Evolutionary conservation across 768 basidiomycete species (phyloP).

Genomic region (Termitomyces sp.): DNA sequence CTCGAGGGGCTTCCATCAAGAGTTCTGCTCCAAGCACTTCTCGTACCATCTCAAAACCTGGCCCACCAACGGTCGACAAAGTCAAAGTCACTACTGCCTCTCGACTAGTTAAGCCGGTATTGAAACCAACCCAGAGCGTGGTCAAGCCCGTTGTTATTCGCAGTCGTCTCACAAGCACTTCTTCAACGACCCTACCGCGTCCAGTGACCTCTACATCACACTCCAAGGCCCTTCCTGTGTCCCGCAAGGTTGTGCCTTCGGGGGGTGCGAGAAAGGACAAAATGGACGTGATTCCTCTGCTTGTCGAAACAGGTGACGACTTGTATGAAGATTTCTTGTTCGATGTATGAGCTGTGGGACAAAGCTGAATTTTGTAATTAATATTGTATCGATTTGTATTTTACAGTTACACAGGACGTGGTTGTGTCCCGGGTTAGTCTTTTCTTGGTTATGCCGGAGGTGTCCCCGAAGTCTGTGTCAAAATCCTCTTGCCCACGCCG

Average conservation of each 20-base stretch:
- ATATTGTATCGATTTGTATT: neutral
- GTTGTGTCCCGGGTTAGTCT: neutral
- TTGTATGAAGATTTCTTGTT: slow-evolving; percentile 22
- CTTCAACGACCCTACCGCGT: slow-evolving; percentile 1
- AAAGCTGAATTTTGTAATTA: neutral
- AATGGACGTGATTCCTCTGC: slow-evolving; percentile 6
- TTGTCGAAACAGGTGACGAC: neutral
- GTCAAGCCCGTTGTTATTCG: slow-evolving; percentile 2
- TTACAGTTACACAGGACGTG: neutral
- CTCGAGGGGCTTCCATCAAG: neutral
- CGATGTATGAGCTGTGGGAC: slow-evolving; percentile 13
- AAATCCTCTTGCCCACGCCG: neutral
- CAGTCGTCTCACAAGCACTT: slow-evolving; percentile 3
- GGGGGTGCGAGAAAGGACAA: neutral
- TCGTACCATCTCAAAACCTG: neutral
- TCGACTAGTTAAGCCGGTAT: neutral
- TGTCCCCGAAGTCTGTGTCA: neutral
- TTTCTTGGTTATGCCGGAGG: neutral
- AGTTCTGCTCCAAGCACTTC: neutral
- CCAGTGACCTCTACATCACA: slow-evolving; percentile 9
- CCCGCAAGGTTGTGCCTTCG: neutral
- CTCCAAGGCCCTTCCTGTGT: neutral
- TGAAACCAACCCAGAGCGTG: neutral
- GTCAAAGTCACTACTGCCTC: neutral
- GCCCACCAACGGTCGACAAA: neutral